phyloP scores from a whole-genome alignment of 1,284 basidiomycete genomes.

The Trichosporon coremiiforme region DNA sequence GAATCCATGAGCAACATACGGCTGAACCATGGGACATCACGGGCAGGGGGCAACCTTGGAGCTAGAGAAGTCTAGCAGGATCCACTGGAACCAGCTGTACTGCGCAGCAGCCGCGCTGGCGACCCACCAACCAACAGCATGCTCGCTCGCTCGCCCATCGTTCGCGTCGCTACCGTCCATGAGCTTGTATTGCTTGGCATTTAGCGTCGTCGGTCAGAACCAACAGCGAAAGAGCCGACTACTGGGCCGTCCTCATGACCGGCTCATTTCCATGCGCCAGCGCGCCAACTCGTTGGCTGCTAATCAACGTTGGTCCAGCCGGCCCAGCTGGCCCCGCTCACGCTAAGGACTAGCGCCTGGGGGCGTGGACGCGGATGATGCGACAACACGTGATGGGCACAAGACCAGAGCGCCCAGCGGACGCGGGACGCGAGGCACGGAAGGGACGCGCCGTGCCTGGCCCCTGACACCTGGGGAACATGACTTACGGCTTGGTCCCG shows the following conservation, averaged over 20 bases:
- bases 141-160: too few relatives aligned
- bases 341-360: background rate
- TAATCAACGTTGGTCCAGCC: too few relatives aligned
- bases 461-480: background rate
- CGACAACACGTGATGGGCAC: slow-evolving; percentile 6
- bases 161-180: background rate
- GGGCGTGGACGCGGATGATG: background rate
- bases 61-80: background rate
- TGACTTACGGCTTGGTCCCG: background rate
- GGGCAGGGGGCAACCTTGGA: background rate
- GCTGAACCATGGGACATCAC: background rate
- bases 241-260: background rate
- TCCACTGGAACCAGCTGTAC: background rate
- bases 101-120: too few relatives aligned
- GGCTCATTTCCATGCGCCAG: too few relatives aligned
- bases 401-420: slow-evolving; percentile 3
- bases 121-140: too few relatives aligned
- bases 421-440: background rate
- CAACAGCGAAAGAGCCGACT: background rate
- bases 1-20: background rate
- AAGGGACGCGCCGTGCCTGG: background rate
- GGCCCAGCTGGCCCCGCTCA: background rate
- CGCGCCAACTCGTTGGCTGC: too few relatives aligned
- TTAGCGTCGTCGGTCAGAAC: background rate
- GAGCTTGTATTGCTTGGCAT: background rate